These are phyloP conservation scores for Akanthomyces dipterigenus DNA, from an alignment of 2,329 filamentous ascomycete genomes.

Conservation along the genomic window DNA sequence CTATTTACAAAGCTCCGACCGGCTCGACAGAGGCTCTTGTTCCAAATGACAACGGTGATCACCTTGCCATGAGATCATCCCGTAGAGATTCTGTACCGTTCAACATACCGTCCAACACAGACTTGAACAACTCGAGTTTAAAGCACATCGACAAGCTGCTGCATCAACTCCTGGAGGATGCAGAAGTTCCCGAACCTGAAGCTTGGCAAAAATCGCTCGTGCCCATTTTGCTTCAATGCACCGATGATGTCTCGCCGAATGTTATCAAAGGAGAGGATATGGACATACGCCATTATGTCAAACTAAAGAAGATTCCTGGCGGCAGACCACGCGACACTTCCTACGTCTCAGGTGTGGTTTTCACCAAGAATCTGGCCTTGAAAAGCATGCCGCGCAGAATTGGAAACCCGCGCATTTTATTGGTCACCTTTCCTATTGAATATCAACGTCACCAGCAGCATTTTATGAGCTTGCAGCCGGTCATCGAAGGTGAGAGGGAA, in stretches of 20 bases:
- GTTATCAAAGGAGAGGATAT: constrained; percentile 88
- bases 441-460: constrained; percentile 82
- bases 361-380: constrained; percentile 91
- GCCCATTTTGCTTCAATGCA: constrained; percentile 83
- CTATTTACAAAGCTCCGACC: constrained; percentile 49
- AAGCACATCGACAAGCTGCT: constrained; percentile 83
- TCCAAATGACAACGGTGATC: constrained; percentile 38
- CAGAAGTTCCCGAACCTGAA: constrained; percentile 60
- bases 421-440: constrained; percentile 92
- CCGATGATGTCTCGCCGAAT: constrained; percentile 90
- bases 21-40: constrained; percentile 46
- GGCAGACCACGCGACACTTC: constrained; percentile 84
- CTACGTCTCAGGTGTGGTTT: constrained; percentile 96
- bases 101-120: constrained; percentile 64
- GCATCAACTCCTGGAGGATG: constrained; percentile 74
- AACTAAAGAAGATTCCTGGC: constrained; percentile 91
- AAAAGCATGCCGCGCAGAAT: constrained; percentile 95
- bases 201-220: constrained; percentile 88
- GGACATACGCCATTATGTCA: constrained; percentile 95
- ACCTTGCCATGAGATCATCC: constrained; percentile 47
- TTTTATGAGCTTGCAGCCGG: constrained; percentile 96
- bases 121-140: constrained; percentile 80
- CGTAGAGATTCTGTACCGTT: constrained; percentile 79
- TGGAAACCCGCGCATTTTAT: constrained; percentile 74
- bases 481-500: constrained; percentile 94